Base-by-base conservation (phyloP, 2,329 filamentous ascomycete species). In the Bimuria novae-zelandiae region DNA sequence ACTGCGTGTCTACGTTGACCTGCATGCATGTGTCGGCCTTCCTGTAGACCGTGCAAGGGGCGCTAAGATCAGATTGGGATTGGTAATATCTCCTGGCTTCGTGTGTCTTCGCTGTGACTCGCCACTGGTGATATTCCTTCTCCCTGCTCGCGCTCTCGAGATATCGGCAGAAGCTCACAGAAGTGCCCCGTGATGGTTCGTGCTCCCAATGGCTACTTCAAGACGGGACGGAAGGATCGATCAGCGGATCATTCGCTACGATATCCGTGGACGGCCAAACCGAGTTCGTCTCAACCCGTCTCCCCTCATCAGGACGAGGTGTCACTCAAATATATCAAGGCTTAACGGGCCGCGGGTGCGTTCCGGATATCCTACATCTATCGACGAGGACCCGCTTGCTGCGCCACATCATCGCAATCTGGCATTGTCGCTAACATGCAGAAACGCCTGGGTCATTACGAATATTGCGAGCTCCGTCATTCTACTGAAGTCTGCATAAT, bases 31-130 rank as follows among this genome's bases (percentile, higher is more conserved):
- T 36, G 23, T 47, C 57, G 61, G 53, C 39, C 50, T 53, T 54
- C 46, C 50, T 55, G 53, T 55, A 63, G 64, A 57, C 64, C 64
- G 63, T 69, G 67, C 64, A 55, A 63, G 61, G 60, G 63, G 57
- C 69, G 69, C 70, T 69, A 72, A 57, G 23, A 57, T 59, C 48
- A 49, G 64, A 67, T 63, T 55, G 56, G 67, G 66, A 70, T 71
- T 67, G 65, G 67, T 68, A 67, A 67, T 64, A 53, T 49, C 64
- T 65, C 59, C 57, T 59, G 57, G 57, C 30, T 56, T 51, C 42
- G 42, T 52, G n/a, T 53, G 54, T 35, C 48, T 25, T 54, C 50
- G 41, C 41, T 36, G 37, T 43, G 16, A 36, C 45, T 51, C 47
- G 52, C 45, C 51, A 57, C 51, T 7, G 11, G 17, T 41, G 7